Conservation (phyloP, 2,329 filamentous ascomycete genomes). For the Fusarium sp. region DNA sequence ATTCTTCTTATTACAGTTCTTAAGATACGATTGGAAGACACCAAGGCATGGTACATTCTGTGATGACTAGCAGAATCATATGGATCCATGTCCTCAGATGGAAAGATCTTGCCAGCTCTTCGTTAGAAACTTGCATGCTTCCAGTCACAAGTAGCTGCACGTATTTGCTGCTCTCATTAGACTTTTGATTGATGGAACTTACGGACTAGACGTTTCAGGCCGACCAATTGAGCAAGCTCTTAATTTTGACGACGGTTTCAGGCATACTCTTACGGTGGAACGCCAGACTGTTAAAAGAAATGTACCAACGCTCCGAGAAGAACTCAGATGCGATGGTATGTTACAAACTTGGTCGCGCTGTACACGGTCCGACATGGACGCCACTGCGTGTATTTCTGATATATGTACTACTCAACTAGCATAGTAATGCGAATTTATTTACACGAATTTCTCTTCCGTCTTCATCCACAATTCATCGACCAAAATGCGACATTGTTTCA, state of each 20-base stretch:
- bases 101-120: neutral
- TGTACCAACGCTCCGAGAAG: no score
- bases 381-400: neutral
- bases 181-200: no score
- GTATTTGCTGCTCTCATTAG: no score
- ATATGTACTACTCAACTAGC: neutral
- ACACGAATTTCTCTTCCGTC: neutral
- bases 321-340: no score
- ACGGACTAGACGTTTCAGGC: no score
- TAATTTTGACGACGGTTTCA: no score
- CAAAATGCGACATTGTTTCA: neutral
- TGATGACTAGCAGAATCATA: neutral
- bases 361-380: neutral
- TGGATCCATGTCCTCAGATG: no score
- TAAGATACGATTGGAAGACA: fast-evolving
- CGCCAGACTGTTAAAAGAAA: no score
- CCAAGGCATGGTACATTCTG: neutral
- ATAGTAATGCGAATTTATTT: neutral
- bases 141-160: no score
- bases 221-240: no score
- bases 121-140: fast-evolving
- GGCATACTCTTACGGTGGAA: no score
- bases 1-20: fast-evolving
- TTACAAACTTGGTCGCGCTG: neutral
- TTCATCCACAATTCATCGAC: neutral